These are phyloP conservation scores for Wolfiporia cocos DNA, from an alignment of 1,284 basidiomycete species.

Conservation along the genomic window DNA sequence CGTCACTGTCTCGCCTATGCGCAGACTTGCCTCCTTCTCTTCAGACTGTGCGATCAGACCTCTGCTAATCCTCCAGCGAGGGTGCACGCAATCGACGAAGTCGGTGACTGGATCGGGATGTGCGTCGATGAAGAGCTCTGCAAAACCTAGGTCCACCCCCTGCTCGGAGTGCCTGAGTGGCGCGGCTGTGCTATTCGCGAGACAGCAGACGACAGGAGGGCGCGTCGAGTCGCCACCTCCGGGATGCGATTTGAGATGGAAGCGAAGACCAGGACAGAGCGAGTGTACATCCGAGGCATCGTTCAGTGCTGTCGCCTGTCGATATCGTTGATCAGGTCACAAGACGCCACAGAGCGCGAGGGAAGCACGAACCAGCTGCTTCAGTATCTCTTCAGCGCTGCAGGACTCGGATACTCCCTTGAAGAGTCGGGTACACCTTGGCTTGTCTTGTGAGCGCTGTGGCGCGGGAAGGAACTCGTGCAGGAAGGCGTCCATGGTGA, in stretches of 20 bases:
- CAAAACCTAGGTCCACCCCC: background rate
- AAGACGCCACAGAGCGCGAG: too few relatives aligned
- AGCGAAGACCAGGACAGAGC: slow-evolving; percentile 10
- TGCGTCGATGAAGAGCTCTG: slow-evolving; percentile 1
- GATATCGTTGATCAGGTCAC: too few relatives aligned
- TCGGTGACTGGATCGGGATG: background rate
- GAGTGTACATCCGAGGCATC: slow-evolving; percentile 3
- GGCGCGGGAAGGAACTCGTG: too few relatives aligned
- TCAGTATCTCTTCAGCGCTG: too few relatives aligned
- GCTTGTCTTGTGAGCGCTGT: too few relatives aligned
- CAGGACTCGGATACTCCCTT: too few relatives aligned
- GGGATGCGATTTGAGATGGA: slow-evolving; percentile 1
- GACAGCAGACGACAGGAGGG: background rate
- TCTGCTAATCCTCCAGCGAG: background rate
- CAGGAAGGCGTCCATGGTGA: too few relatives aligned
- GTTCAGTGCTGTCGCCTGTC: slow-evolving; percentile 1
- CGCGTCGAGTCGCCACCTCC: background rate
- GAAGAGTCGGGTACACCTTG: too few relatives aligned
- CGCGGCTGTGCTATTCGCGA: background rate
- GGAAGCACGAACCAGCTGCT: too few relatives aligned
- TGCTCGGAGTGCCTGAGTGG: background rate
- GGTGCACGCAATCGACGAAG: slow-evolving; percentile 1
- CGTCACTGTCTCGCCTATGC: slow-evolving; percentile 10
- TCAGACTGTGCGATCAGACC: background rate
- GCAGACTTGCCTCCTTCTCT: background rate